These are phyloP conservation scores for Phylloporus gajari DNA, from an alignment of 1,284 basidiomycete genomes.

Conservation along the genomic window DNA sequence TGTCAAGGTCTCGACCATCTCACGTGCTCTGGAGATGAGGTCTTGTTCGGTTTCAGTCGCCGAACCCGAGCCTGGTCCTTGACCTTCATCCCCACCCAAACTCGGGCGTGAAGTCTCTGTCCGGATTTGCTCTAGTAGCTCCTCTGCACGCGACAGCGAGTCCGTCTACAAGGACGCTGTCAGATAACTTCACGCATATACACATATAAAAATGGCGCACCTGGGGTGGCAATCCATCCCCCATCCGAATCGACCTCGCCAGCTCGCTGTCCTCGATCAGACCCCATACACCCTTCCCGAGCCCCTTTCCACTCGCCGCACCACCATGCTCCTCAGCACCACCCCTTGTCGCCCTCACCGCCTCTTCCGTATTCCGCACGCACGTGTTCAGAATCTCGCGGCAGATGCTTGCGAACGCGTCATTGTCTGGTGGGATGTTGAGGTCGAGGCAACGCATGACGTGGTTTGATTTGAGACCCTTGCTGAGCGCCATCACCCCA, in stretches of 20 bases:
- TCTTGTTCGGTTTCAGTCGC: slow-evolving; percentile 29
- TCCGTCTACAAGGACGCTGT: slow-evolving; percentile 15
- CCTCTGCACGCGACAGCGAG: slow-evolving; percentile 54
- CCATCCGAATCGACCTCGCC: slow-evolving; percentile 71
- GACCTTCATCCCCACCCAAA: neutral
- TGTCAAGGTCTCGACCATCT: slow-evolving; percentile 66
- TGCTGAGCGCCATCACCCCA: slow-evolving; percentile 91
- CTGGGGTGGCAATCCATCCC: slow-evolving; percentile 63
- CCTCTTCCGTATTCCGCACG: slow-evolving; percentile 90
- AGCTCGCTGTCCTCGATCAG: slow-evolving; percentile 85
- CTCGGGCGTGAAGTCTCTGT: slow-evolving; percentile 3
- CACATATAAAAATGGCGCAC: slow-evolving; percentile 43
- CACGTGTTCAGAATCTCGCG: slow-evolving; percentile 84
- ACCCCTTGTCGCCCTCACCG: slow-evolving; percentile 56
- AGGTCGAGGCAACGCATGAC: slow-evolving; percentile 93
- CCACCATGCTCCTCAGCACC: slow-evolving; percentile 13
- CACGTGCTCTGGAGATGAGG: slow-evolving; percentile 61
- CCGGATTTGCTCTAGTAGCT: slow-evolving; percentile 9
- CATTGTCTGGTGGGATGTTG: slow-evolving; percentile 89
- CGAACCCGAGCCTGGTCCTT: neutral
- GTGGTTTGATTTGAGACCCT: slow-evolving; percentile 83
- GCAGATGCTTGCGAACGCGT: slow-evolving; percentile 87
- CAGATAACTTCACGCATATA: neutral
- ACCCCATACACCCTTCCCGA: slow-evolving; percentile 77
- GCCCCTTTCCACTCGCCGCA: slow-evolving; percentile 47